Evolutionary conservation across 768 basidiomycete genomes (phyloP), one percentile per base, ranked within the genome.

Genomic region (Podaxis rugospora): DNA sequence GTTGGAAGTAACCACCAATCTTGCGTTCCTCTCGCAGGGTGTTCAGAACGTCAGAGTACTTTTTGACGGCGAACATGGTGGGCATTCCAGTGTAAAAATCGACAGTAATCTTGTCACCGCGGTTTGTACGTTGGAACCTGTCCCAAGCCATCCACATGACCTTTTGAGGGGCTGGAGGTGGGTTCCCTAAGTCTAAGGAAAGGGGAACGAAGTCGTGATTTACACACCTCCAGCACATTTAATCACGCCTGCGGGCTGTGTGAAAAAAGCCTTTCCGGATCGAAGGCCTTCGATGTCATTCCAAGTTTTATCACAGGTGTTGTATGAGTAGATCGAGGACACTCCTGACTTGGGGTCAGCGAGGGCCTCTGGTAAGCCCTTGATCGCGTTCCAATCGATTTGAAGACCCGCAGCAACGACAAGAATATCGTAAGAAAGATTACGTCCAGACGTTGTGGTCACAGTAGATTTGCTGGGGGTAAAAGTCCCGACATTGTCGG

Each of bases 91-190:
- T 92, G 72, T 89, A 89, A 71, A 96, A 96, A 61, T 92, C 84
- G 63, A 90, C 69, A 54, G 84, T 78, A 66, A 90, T 80, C 51
- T 82, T 78, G 52, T 81, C 78, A 14, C 75, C 70, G 18, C 89
- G 82, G 2, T 79, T 78, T 9, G 89, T 89, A 68, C 72, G 79
- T 59, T 81, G 79, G 71, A 82, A 93, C 51, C 86, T 78, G 69
- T 95, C 92, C 91, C 92, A 93, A 50, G 92, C 90, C 90, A 94
- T 93, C 93, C 93, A 96, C 91, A 96, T 94, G 57, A 95, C 90
- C 74, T 95, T 94, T 70, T 93, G 91, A 18, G 91, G 90, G 14
- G 88, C 90, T 91, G 65, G 21, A 44, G 27, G 53, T 64, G 32
- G 7, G 32, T 9, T 32, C 14, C 51, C 51, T 54, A n/a, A 63